These are phyloP conservation scores for Endocarpon pusillum DNA, from an alignment of 495 filamentous ascomycete genomes.

Conservation along the genomic window DNA sequence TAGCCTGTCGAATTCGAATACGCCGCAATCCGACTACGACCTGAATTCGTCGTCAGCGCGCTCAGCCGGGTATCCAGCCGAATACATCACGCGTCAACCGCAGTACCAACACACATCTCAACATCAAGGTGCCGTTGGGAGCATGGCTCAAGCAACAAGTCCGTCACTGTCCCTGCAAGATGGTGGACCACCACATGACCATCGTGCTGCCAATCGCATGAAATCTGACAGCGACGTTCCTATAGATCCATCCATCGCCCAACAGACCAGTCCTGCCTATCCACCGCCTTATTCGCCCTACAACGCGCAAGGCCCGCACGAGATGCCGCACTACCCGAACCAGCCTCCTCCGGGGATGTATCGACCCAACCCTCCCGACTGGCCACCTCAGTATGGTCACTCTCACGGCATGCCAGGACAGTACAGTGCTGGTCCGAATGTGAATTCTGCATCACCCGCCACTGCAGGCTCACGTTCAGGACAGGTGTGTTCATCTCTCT, in stretches of 20 bases:
- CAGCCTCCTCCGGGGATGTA: slow-evolving; percentile 50
- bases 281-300: slow-evolving; percentile 75
- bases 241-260: slow-evolving; percentile 97
- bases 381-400: slow-evolving; percentile 56
- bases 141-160: slow-evolving; percentile 97
- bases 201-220: slow-evolving; percentile 44
- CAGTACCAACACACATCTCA: slow-evolving; percentile 53
- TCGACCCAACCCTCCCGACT: slow-evolving; percentile 58
- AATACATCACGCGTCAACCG: slow-evolving; percentile 46
- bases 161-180: slow-evolving; percentile 71
- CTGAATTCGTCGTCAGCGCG: slow-evolving; percentile 62
- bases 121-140: slow-evolving; percentile 58
- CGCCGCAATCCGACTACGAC: slow-evolving; percentile 77
- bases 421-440: slow-evolving; percentile 43
- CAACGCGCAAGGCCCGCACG: slow-evolving; percentile 57
- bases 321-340: slow-evolving; percentile 55
- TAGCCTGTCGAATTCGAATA: slow-evolving; percentile 58
- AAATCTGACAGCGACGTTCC: slow-evolving; percentile 92
- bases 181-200: slow-evolving; percentile 52
- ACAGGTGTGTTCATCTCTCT: slow-evolving; percentile 54
- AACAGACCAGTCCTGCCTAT: slow-evolving; percentile 82
- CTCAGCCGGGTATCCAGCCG: slow-evolving; percentile 62
- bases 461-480: slow-evolving; percentile 45
- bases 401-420: slow-evolving; percentile 44
- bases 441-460: slow-evolving; percentile 39